Base-by-base conservation (phyloP, 176 grass and related monocot genomes). In the Elaeis guineensis region DNA sequence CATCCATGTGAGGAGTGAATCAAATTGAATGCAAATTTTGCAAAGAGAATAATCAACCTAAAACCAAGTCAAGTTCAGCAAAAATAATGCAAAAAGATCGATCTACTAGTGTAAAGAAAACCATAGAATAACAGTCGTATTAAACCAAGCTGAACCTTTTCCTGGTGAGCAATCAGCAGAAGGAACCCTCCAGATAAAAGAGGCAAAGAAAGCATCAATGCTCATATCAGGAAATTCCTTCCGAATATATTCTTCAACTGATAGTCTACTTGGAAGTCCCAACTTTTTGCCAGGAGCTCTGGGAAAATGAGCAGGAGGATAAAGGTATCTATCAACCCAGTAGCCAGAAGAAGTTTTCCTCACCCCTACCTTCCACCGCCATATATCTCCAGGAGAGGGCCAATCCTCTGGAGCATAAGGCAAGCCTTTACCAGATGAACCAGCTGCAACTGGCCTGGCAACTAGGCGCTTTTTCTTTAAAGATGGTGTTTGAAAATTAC, bases 121-220 rank as follows among this genome's bases (percentile, higher is more conserved):
- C 12, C 32, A 17, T 28, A 23, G 22, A 16, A 50, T 21, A 26
- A 70, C 17, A 51, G 16, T 49, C 14, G 21, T 25, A 17, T 4
- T 23, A 49, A 65, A 56, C 58, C 70, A 19, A 51, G 25, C 50
- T 59, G 49, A 32, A 89, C 86, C 86, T 80, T 61, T 81, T 75
- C 50, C 65, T 16, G 61, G 53, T 0, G 1, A 20, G 19, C 59
- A 5, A 67, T 28, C 66, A 61, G 55, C 63, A 76, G 52, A 57
- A 85, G 92, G 87, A 62, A 97, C 80, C 71, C 50, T 84, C 92
- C 87, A 97, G 65, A 81, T 85, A 76, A 97, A 97, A 61, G 78
- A 82, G 58, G 87, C 78, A 77, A 97, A 97, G 71, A 97, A 91
- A 66, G 72, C 70, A 62, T 49, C 61, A 50, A 78, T 51, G 70